A percentile compares a stretch with the other conserved stretches of the same genome.
Conservation (phyloP, 129 eudicot species). For the sunflower (Helianthus annuus) region HanXRQr2.0-SUNRISE NC_035440.2:110418651-110419150, state of each 20-base stretch:
- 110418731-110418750: not conserved
- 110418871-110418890: not conserved
- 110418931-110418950: not conserved
- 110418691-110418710: not conserved
- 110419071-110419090: not conserved
- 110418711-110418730: not conserved
- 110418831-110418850: not conserved
- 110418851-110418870: not conserved
- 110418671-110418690: not conserved
- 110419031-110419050: not conserved
- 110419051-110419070: not conserved
- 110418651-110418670: not conserved
- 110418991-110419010: not conserved
- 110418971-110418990: not conserved
- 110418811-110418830: not conserved
- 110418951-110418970: not conserved
- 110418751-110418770: conserved; percentile 10
- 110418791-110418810: conserved; percentile 6
- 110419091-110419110: conserved; percentile 10
- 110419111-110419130: not conserved
- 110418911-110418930: not conserved
- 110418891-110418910: not conserved
- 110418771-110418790: not conserved
- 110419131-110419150: conserved; percentile 1
- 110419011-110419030: not conserved